Base-by-base conservation (phyloP, 768 basidiomycete genomes). In the Thelephora ganbajun region DNA sequence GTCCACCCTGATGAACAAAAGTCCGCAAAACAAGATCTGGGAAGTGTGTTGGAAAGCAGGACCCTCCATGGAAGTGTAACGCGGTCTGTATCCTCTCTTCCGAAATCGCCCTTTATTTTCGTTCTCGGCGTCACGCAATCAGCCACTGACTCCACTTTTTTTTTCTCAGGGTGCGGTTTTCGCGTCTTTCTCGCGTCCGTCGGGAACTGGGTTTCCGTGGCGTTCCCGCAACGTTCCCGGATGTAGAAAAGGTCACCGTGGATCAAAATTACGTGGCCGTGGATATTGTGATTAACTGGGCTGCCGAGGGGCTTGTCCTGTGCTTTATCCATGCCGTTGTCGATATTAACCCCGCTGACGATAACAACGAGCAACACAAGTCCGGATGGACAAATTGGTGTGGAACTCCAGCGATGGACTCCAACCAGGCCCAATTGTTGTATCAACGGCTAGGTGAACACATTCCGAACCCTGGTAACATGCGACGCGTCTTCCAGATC, bases 201-300 rank as follows among this genome's bases (percentile, higher is more conserved):
- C 76, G 78, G 51, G 59, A 73, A 47, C 72, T 91, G n/a, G 87
- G 86, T 37, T 73, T 80, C 62, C 62, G 69, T 16, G 82, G 77
- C 0, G 72, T 76, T 11, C 58, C 60, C 35, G 62, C 68, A 18
- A 60, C 69, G 6, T 87, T 80, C 76, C 59, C 64, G 33, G 80
- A 82, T 50, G 79, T 72, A 6, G 79, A 85, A 54, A 83, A 81
- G 63, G 70, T 82, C 53, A 69, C 76, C 11, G 57, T 79, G 14
- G 85, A 91, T 67, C 63, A 67, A 23, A 67, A 87, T 59, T 91
- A 89, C 62, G 81, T 90, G 77, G 80, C 80, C 5, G 82, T 86
- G 50, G 87, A 92, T 64, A 79, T 92, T 57, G 87, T 90, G 57
- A 83, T 89, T 59, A 92, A 89, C 63, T 85, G 80, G 77, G 87